These are phyloP conservation scores for Hypoxylon sp. DNA, from an alignment of 2,329 filamentous ascomycete species.

Conservation along the genomic window DNA sequence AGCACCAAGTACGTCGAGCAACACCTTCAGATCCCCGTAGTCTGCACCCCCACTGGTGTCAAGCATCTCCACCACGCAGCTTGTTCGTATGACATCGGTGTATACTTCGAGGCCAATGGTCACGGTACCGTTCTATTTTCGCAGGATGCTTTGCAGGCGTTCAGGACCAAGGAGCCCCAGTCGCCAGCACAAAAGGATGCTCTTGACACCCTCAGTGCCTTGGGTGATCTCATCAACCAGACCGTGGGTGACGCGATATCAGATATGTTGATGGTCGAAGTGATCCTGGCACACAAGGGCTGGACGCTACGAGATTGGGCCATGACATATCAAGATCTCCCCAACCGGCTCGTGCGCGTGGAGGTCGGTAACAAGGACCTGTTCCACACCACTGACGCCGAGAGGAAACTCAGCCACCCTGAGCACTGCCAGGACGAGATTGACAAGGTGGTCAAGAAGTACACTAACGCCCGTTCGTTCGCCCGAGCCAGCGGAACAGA, in stretches of 20 bases:
- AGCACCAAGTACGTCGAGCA: constrained; percentile 92
- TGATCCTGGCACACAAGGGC: constrained; percentile 92
- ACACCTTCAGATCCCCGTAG: constrained; percentile 85
- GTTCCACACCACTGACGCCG: constrained; percentile 90
- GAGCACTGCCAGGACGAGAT: constrained; percentile 84
- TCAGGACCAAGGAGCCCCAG: constrained; percentile 82
- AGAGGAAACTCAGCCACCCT: constrained; percentile 84
- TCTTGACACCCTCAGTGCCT: constrained; percentile 81
- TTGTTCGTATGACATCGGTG: constrained; percentile 90
- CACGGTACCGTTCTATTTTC: constrained; percentile 98
- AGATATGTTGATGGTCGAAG: constrained; percentile 94
- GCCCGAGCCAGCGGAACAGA: constrained; percentile 94
- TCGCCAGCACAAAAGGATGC: constrained; percentile 92
- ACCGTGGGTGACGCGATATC: constrained; percentile 96
- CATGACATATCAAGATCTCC: constrained; percentile 89
- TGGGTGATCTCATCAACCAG: constrained; percentile 95
- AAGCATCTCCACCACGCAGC: constrained; percentile 99
- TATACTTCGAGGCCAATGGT: constrained; percentile 99
- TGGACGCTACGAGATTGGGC: constrained; percentile 94
- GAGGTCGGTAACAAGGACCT: constrained; percentile 87
- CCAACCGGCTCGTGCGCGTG: constrained; percentile 93
- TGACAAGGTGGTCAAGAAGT: constrained; percentile 87
- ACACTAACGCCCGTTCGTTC: constrained; percentile 88
- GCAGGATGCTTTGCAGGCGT: constrained; percentile 78
- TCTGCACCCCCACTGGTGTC: constrained; percentile 94